These are phyloP conservation scores for Cynanchum wilfordii DNA, from an alignment of 257 asterid genomes.

Conservation along the genomic window DNA sequence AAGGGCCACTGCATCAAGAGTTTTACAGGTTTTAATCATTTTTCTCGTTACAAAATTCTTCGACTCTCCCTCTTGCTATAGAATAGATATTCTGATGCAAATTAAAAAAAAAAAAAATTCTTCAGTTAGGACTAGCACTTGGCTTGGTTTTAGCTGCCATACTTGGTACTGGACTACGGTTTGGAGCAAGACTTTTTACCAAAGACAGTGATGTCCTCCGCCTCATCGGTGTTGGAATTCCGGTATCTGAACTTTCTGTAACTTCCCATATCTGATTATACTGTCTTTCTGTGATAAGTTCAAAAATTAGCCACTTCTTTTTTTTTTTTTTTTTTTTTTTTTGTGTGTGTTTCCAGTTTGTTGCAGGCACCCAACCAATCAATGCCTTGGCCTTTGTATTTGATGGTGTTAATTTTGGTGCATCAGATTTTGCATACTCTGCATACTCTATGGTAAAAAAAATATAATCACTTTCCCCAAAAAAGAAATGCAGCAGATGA, in stretches of 20 bases:
- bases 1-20: slow-evolving; percentile 50
- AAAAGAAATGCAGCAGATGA: neutral
- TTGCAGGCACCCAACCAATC: slow-evolving; percentile 72
- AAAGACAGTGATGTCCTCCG: slow-evolving; percentile 46
- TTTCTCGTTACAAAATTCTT: neutral
- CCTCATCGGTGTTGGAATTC: slow-evolving; percentile 55
- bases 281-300: neutral
- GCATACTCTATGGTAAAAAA: slow-evolving; percentile 15
- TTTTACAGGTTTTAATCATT: slow-evolving; percentile 41
- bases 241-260: slow-evolving; percentile 33
- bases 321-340: neutral
- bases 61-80: too few species aligned
- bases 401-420: slow-evolving; percentile 43
- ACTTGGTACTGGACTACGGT: slow-evolving; percentile 55
- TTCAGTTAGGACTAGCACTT: slow-evolving; percentile 63
- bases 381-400: slow-evolving; percentile 70
- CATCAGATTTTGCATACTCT: slow-evolving; percentile 18
- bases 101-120: neutral
- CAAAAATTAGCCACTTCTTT: neutral
- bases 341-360: slow-evolving; percentile 38
- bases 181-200: slow-evolving; percentile 61
- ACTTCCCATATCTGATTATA: neutral
- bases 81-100: neutral
- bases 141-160: slow-evolving; percentile 48
- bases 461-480: neutral